phyloP scores from a whole-genome alignment of 495 filamentous ascomycete species.

The Echria macrotheca region DNA sequence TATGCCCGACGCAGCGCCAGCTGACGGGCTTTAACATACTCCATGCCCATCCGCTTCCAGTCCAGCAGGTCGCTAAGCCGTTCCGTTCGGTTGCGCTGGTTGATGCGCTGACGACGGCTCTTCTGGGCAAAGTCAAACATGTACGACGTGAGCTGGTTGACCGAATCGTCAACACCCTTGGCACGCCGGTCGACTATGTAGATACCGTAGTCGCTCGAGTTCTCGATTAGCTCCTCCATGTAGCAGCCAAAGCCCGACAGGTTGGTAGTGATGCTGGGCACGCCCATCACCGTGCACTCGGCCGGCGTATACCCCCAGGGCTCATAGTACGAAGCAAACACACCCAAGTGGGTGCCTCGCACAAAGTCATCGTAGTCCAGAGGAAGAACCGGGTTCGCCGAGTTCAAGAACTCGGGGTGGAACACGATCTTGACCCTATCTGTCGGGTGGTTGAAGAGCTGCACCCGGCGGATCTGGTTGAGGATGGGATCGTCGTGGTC shows the following conservation, averaged over 20 bases:
- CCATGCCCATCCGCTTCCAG: slow-evolving; percentile 99
- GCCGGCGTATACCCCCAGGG: slow-evolving; percentile 98
- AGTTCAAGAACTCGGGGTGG: slow-evolving; percentile 96
- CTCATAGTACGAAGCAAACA: slow-evolving; percentile 98
- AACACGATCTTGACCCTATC: slow-evolving; percentile 97
- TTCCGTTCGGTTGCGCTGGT: slow-evolving; percentile 97
- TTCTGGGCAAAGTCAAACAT: slow-evolving; percentile 97
- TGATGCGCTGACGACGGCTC: slow-evolving; percentile 92
- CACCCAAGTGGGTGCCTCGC: slow-evolving; percentile 88
- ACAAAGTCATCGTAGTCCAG: slow-evolving; percentile 99
- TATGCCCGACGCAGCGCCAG: slow-evolving; percentile 89
- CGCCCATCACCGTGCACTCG: slow-evolving; percentile 98
- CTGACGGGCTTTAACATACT: slow-evolving; percentile 96
- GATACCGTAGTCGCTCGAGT: slow-evolving; percentile 95
- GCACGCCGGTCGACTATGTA: slow-evolving; percentile 94
- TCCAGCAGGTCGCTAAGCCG: slow-evolving; percentile 89
- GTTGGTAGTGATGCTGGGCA: slow-evolving; percentile 97
- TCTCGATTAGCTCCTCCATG: slow-evolving; percentile 99
- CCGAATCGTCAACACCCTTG: slow-evolving; percentile 95
- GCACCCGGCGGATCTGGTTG: slow-evolving; percentile 92
- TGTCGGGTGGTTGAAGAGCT: slow-evolving; percentile 90
- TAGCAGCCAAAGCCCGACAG: slow-evolving; percentile 97
- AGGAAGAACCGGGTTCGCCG: slow-evolving; percentile 88
- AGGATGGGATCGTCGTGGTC: slow-evolving; percentile 90
- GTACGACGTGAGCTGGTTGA: slow-evolving; percentile 85